Conservation (phyloP, 1,284 basidiomycete genomes). For the Cutaneotrichosporon mucoides region DNA sequence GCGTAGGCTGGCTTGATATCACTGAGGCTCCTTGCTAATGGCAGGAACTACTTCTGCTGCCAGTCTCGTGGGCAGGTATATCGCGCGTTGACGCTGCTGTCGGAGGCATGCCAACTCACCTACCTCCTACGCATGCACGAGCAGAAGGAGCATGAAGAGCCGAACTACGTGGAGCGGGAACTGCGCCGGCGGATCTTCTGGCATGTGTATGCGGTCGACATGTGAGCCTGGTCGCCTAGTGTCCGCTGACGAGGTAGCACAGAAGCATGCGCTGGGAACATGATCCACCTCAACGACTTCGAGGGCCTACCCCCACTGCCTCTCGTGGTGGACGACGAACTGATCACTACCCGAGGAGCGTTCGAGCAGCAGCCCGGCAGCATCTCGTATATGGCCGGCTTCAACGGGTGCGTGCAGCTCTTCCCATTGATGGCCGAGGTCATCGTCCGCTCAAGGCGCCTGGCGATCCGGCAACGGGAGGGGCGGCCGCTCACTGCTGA, state of each 20-base stretch:
- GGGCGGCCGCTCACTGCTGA: neutral
- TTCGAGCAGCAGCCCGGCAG: slow-evolving; percentile 10
- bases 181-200: slow-evolving; percentile 26
- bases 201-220: slow-evolving; percentile 29
- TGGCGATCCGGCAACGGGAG: neutral
- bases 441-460: slow-evolving; percentile 22
- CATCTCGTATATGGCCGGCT: slow-evolving; percentile 26
- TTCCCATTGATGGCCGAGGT: slow-evolving; percentile 27
- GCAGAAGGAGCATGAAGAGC: neutral
- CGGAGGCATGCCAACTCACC: slow-evolving; percentile 31
- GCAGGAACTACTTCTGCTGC: slow-evolving; percentile 30
- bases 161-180: slow-evolving; percentile 18
- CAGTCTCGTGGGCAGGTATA: slow-evolving; percentile 23
- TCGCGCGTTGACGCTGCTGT: slow-evolving; percentile 22
- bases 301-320: slow-evolving; percentile 28
- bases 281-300: slow-evolving; percentile 22
- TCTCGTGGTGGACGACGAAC: slow-evolving; percentile 31
- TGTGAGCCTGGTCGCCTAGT: slow-evolving; percentile 5
- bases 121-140: slow-evolving; percentile 22
- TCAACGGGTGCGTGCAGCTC: slow-evolving; percentile 22
- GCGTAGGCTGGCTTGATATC: slow-evolving; percentile 12
- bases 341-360: slow-evolving; percentile 18
- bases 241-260: slow-evolving; percentile 8
- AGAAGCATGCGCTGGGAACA: slow-evolving; percentile 25
- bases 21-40: neutral